Evolutionary conservation across 495 filamentous ascomycete genomes (phyloP).

Genomic region (Daldinia loculata): DNA sequence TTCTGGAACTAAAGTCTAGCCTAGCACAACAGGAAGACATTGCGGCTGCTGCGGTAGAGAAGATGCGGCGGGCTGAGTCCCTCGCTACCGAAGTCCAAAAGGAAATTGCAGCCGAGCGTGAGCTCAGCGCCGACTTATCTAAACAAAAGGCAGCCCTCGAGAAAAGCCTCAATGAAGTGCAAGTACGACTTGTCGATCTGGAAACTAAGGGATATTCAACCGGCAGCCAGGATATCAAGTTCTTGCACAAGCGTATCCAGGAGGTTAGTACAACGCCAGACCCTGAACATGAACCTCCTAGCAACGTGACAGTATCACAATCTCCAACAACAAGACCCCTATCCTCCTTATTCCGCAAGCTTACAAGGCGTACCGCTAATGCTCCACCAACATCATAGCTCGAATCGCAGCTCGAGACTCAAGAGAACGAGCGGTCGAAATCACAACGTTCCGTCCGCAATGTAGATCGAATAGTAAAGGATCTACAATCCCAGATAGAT

Average conservation of each 20-base stretch:
- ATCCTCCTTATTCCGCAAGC: constrained; percentile 34
- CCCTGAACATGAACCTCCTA: constrained; percentile 20
- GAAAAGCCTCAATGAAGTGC: constrained; percentile 89
- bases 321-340: constrained; percentile 26
- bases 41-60: constrained; percentile 89
- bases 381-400: constrained; percentile 65
- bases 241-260: constrained; percentile 93
- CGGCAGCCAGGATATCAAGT: constrained; percentile 92
- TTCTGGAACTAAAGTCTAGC: constrained; percentile 87
- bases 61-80: constrained; percentile 97
- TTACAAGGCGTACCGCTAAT: constrained; percentile 40
- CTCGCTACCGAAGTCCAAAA: constrained; percentile 90
- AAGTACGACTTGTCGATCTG: constrained; percentile 87
- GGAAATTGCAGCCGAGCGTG: constrained; percentile 90
- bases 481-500: constrained; percentile 91
- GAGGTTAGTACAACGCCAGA: constrained; percentile 70
- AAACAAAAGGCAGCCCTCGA: constrained; percentile 93
- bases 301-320: neutral
- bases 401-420: constrained; percentile 87
- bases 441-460: constrained; percentile 89
- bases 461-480: constrained; percentile 92
- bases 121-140: constrained; percentile 81
- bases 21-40: constrained; percentile 96
- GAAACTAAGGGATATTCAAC: constrained; percentile 97
- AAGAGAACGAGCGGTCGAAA: constrained; percentile 77